A percentile compares a stretch with the other conserved stretches of the same genome.
phyloP scores from a whole-genome alignment of 257 asterid species.

The Solanum rostratum region DNA sequence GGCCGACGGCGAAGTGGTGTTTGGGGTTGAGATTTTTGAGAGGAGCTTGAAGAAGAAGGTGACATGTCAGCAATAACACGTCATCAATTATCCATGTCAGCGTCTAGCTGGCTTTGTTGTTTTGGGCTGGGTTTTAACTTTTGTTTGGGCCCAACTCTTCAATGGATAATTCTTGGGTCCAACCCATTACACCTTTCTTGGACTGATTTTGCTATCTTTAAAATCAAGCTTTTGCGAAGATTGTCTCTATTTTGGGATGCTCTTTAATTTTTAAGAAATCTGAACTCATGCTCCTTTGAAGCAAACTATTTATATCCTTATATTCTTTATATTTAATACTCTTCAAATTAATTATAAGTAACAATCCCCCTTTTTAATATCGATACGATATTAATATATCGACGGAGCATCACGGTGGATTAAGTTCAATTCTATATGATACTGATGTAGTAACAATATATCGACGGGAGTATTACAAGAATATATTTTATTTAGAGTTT shows the following conservation, averaged over 20 bases:
- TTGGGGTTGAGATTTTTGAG: not conserved
- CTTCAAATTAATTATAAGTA: too few relatives aligned
- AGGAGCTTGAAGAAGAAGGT: not conserved
- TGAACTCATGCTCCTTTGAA: too few relatives aligned
- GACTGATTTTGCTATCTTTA: not conserved
- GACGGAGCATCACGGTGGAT: too few relatives aligned
- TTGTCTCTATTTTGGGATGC: not conserved
- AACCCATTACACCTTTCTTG: not conserved
- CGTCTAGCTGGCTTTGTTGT: not conserved
- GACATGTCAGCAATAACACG: not conserved
- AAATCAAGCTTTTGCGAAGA: not conserved
- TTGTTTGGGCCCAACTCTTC: not conserved
- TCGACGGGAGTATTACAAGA: too few relatives aligned
- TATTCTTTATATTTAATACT: too few relatives aligned
- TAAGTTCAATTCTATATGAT: too few relatives aligned
- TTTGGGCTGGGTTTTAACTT: not conserved
- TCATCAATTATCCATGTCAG: not conserved
- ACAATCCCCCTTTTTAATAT: too few relatives aligned
- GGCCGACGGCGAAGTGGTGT: not conserved
- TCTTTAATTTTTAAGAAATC: too few relatives aligned
- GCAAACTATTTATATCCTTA: too few relatives aligned
- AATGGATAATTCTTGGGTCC: not conserved
- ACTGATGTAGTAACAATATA: too few relatives aligned
- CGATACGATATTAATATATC: too few relatives aligned
- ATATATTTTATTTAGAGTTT: too few relatives aligned